A percentile compares a stretch with the other conserved stretches of the same genome.
phyloP scores from a whole-genome alignment of 1,284 basidiomycete genomes.

The Cystobasidium slooffiae region DNA sequence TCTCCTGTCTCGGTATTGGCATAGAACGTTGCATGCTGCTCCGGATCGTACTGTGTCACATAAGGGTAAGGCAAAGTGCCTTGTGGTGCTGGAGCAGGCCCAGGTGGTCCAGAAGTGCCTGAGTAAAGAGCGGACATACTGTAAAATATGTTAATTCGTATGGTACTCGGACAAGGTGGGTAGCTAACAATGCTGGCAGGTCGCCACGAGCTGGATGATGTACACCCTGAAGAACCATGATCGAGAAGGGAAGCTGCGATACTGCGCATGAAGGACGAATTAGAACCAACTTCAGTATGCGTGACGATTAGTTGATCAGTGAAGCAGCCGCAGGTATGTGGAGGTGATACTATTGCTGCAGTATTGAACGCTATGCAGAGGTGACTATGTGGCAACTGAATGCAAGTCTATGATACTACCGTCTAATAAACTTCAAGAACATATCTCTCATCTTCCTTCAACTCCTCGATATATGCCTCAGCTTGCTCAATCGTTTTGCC shows the following conservation, averaged over 20 bases:
- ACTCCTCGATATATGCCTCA: constrained; percentile 79
- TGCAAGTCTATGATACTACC: neutral
- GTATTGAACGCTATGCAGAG: neutral
- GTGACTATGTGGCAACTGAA: neutral
- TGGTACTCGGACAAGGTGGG: too few relatives aligned
- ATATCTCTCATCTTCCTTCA: constrained; percentile 97
- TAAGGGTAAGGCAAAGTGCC: constrained; percentile 46
- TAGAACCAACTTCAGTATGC: too few relatives aligned
- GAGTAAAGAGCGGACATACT: too few relatives aligned
- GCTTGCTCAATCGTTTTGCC: constrained; percentile 71
- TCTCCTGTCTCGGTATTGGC: constrained; percentile 55
- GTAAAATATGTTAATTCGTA: too few relatives aligned
- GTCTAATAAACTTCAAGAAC: constrained; percentile 78
- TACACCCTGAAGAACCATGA: too few relatives aligned
- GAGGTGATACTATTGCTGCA: constrained; percentile 3
- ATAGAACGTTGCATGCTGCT: constrained; percentile 59
- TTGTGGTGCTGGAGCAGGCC: constrained; percentile 3
- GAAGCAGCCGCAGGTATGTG: neutral
- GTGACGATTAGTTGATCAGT: too few relatives aligned
- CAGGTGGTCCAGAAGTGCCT: neutral
- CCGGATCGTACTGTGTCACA: constrained; percentile 54
- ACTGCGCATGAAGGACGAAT: too few relatives aligned
- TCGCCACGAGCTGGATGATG: too few relatives aligned
- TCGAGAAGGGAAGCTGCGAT: too few relatives aligned
- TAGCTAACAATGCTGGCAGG: too few relatives aligned